Evolutionary conservation across 164 flowering plant genomes (phyloP).

Genomic region (Umbellularia californica): DNA sequence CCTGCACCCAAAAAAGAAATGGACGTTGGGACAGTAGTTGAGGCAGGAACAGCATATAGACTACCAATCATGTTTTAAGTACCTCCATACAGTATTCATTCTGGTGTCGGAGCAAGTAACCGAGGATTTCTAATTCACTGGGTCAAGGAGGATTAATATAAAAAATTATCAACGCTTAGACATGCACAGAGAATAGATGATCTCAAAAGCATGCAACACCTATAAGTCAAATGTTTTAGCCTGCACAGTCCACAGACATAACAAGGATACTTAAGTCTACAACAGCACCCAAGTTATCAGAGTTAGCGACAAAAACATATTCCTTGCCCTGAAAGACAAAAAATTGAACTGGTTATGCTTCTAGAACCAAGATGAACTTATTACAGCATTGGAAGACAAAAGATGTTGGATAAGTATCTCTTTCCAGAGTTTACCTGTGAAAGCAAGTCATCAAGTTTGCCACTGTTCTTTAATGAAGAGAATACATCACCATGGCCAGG

Average conservation of each 20-base stretch:
- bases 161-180: neutral
- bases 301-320: slow-evolving; percentile 87
- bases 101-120: slow-evolving; percentile 76
- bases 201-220: neutral
- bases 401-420: neutral
- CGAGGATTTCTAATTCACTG: slow-evolving; percentile 63
- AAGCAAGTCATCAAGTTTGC: slow-evolving; percentile 78
- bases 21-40: slow-evolving; percentile 1
- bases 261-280: slow-evolving; percentile 96
- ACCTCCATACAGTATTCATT: slow-evolving; percentile 99
- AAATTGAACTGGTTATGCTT: neutral
- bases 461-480: slow-evolving; percentile 89
- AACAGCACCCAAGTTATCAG: slow-evolving; percentile 95
- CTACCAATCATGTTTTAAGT: neutral
- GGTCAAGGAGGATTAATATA: slow-evolving; percentile 40
- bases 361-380: neutral
- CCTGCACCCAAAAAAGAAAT: slow-evolving; percentile 37
- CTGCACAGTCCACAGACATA: neutral
- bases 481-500: slow-evolving; percentile 99
- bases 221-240: neutral
- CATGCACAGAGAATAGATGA: no score
- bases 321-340: slow-evolving; percentile 77
- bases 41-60: slow-evolving; percentile 1
- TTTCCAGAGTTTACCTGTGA: slow-evolving; percentile 50
- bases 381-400: neutral